phyloP scores from a whole-genome alignment of 495 filamentous ascomycete genomes.

The Corynascus novoguineensis region DNA sequence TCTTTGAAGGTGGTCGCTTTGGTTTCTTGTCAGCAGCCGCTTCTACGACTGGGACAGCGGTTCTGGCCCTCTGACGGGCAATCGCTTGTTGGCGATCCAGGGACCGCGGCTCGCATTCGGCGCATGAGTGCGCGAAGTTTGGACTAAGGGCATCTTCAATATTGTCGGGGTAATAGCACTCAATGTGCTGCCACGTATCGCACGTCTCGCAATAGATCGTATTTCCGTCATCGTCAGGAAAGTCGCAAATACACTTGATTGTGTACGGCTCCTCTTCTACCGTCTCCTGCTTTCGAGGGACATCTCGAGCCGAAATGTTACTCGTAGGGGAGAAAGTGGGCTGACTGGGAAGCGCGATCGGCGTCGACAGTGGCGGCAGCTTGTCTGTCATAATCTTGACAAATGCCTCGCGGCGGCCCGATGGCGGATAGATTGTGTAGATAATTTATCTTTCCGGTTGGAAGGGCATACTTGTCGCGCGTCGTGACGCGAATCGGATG shows the following conservation, averaged over 20 bases:
- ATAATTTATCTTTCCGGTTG: slow-evolving; percentile 45
- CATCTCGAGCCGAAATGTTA: slow-evolving; percentile 50
- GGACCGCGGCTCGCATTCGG: slow-evolving; percentile 71
- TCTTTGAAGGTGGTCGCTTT: slow-evolving; percentile 65
- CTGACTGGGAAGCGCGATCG: slow-evolving; percentile 50
- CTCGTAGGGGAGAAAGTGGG: slow-evolving; percentile 45
- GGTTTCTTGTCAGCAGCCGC: slow-evolving; percentile 54
- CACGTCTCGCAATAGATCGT: slow-evolving; percentile 95
- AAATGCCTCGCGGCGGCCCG: slow-evolving; percentile 54
- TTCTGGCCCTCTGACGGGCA: slow-evolving; percentile 49
- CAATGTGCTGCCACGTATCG: slow-evolving; percentile 96
- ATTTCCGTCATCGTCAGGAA: slow-evolving; percentile 88
- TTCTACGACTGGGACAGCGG: slow-evolving; percentile 48
- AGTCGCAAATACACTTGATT: slow-evolving; percentile 97
- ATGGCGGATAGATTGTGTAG: slow-evolving; percentile 35
- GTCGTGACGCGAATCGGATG: slow-evolving; percentile 33
- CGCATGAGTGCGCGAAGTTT: slow-evolving; percentile 70
- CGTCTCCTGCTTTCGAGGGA: slow-evolving; percentile 46
- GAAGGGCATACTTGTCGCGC: slow-evolving; percentile 56
- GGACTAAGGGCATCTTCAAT: slow-evolving; percentile 63
- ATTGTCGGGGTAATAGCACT: slow-evolving; percentile 80
- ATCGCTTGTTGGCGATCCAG: slow-evolving; percentile 67
- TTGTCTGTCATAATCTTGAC: slow-evolving; percentile 91
- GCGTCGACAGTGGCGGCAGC: slow-evolving; percentile 57
- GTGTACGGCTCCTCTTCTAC: slow-evolving; percentile 85